These are phyloP conservation scores for Penicillium sp. DNA, from an alignment of 2,329 filamentous ascomycete genomes.

Conservation along the genomic window DNA sequence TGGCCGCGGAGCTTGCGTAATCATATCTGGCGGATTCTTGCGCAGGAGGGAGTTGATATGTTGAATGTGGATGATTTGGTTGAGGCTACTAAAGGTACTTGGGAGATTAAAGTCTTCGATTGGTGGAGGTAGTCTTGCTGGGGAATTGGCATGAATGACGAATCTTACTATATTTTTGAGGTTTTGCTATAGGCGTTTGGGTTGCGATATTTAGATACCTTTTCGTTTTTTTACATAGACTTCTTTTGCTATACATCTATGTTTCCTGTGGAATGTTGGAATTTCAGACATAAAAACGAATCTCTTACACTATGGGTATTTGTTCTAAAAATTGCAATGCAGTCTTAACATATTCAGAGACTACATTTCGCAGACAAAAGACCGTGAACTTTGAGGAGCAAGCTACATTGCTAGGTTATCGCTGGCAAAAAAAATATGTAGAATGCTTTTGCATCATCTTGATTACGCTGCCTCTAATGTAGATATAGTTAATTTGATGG, in stretches of 20 bases:
- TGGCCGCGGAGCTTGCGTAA: constrained; percentile 59
- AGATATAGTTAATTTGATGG: no score
- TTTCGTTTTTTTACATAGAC: neutral
- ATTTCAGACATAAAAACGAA: neutral
- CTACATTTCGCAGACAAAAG: no score
- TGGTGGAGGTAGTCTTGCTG: constrained; percentile 30
- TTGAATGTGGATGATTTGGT: constrained; percentile 61
- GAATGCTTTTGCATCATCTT: no score
- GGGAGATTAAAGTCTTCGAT: constrained; percentile 41
- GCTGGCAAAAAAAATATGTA: no score
- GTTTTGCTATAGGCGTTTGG: neutral
- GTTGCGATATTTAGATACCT: constrained; percentile 12
- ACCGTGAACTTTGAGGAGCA: no score
- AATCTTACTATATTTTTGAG: neutral
- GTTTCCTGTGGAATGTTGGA: neutral
- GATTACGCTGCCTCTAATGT: no score
- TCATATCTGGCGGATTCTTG: constrained; percentile 55
- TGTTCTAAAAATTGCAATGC: neutral
- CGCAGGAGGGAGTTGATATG: constrained; percentile 56
- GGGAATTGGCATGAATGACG: constrained; percentile 5
- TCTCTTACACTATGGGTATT: neutral
- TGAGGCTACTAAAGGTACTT: constrained; percentile 50
- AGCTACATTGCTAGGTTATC: no score
- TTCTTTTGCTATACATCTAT: neutral
- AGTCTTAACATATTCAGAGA: no score